These are phyloP conservation scores for Blastomyces silverae DNA, from an alignment of 2,329 filamentous ascomycete genomes.

Conservation along the genomic window DNA sequence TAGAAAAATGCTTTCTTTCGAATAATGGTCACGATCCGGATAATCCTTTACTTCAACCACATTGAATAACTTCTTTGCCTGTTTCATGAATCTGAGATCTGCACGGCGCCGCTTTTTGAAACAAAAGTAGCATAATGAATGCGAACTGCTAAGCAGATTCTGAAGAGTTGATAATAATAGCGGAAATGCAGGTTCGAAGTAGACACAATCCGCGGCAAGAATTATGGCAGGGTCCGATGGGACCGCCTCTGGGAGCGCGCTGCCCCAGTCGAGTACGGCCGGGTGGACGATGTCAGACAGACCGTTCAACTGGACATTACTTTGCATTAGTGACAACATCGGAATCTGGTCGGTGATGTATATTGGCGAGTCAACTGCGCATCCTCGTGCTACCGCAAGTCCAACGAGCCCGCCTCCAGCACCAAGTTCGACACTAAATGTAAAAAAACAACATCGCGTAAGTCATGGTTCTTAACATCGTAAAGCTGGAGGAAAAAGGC, in stretches of 20 bases:
- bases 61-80: conserved; percentile 59
- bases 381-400: conserved; percentile 54
- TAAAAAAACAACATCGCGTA: conserved; percentile 17
- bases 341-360: conserved; percentile 79
- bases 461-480: neutral
- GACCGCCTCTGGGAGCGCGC: conserved; percentile 36
- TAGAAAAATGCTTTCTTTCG: conserved; percentile 37
- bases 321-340: conserved; percentile 79
- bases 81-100: conserved; percentile 67
- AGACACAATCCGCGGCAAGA: conserved; percentile 93
- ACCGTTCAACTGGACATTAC: conserved; percentile 77
- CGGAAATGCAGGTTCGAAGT: conserved; percentile 93
- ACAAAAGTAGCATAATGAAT: conserved; percentile 74
- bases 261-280: conserved; percentile 71
- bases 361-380: conserved; percentile 51
- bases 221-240: conserved; percentile 63
- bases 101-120: conserved; percentile 88
- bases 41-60: conserved; percentile 58
- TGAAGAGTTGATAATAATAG: conserved; percentile 71
- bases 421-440: conserved; percentile 72
- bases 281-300: conserved; percentile 59
- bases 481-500: neutral
- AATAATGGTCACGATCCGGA: conserved; percentile 31
- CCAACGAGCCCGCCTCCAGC: conserved; percentile 84
- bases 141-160: conserved; percentile 57